Evolutionary conservation across 331 rosid species (phyloP).

Genomic region (Cydonia oblonga): DNA sequence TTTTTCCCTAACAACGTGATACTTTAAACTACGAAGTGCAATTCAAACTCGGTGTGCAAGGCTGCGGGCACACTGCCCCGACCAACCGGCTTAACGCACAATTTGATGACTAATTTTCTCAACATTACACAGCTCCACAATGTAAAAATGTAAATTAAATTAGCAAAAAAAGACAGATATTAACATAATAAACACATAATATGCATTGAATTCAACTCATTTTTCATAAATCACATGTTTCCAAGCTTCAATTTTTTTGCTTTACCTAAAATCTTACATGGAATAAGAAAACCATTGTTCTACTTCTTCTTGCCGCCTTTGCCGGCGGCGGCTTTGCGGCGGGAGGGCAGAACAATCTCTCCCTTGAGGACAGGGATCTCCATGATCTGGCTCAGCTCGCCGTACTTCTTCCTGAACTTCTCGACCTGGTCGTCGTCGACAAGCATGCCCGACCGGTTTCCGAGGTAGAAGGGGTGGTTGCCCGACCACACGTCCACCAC

Average conservation of each 20-base stretch:
- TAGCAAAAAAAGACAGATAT: too few species aligned
- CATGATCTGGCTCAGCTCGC: constrained; percentile 46
- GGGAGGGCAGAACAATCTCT: constrained; percentile 58
- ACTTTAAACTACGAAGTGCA: too few species aligned
- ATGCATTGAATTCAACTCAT: too few species aligned
- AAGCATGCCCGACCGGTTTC: constrained; percentile 47
- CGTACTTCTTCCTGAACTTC: constrained; percentile 81
- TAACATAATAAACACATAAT: too few species aligned
- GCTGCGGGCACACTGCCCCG: too few species aligned
- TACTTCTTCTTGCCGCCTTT: constrained; percentile 73
- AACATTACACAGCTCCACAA: too few species aligned
- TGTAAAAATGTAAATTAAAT: too few species aligned
- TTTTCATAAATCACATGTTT: too few species aligned
- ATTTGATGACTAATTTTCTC: too few species aligned
- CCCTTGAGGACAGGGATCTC: constrained; percentile 77
- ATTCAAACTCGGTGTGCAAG: too few species aligned
- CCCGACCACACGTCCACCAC: constrained; percentile 94
- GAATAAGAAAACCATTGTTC: background rate
- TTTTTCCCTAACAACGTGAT: too few species aligned
- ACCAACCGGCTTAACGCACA: too few species aligned
- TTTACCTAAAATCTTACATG: background rate
- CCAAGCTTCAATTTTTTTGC: background rate
- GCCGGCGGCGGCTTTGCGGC: constrained; percentile 37
- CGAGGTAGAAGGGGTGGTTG: constrained; percentile 87
- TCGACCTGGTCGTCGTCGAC: constrained; percentile 76